These are phyloP conservation scores for Stemphylium lycopersici DNA, from an alignment of 2,329 filamentous ascomycete species.

Conservation along the genomic window DNA sequence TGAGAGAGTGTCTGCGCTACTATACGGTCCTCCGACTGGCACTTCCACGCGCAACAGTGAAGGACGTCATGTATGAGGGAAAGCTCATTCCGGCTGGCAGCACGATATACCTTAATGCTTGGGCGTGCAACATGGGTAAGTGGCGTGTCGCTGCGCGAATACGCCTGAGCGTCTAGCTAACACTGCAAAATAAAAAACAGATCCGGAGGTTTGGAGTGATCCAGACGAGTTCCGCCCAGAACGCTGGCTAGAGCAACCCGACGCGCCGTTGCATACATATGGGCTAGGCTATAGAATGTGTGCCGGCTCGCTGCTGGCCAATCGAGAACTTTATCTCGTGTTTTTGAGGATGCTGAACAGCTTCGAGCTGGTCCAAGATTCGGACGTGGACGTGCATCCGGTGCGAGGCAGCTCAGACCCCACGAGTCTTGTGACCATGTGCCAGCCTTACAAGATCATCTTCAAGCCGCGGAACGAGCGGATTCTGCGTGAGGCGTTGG, in stretches of 20 bases:
- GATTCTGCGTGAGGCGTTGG: conserved; percentile 54
- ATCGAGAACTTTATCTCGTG: conserved; percentile 68
- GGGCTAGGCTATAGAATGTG: conserved; percentile 73
- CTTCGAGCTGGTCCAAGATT: conserved; percentile 63
- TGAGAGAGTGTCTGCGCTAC: conserved; percentile 66
- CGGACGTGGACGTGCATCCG: conserved; percentile 64
- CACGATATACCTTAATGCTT: conserved; percentile 69
- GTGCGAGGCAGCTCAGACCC: conserved; percentile 66
- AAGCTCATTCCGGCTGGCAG: conserved; percentile 66
- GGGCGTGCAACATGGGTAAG: conserved; percentile 73
- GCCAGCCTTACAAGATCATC: conserved; percentile 61
- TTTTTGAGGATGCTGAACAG: conserved; percentile 68
- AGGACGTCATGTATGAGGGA: conserved; percentile 64
- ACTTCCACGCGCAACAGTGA: conserved; percentile 66
- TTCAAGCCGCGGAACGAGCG: conserved; percentile 62
- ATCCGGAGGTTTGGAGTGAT: conserved; percentile 63
- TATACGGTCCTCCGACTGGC: conserved; percentile 69
- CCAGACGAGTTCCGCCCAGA: conserved; percentile 66
- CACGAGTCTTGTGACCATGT: conserved; percentile 67
- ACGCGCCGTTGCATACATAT: conserved; percentile 69
- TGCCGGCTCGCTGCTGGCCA: conserved; percentile 66
- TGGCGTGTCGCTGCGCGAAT: conserved; percentile 39
- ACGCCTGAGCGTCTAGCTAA: conserved; percentile 1
- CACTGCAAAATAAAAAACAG: conserved; percentile 30
- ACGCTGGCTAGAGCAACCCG: conserved; percentile 67